phyloP scores from a whole-genome alignment of 1,284 basidiomycete genomes.

The Xerocomus amazonicus region DNA sequence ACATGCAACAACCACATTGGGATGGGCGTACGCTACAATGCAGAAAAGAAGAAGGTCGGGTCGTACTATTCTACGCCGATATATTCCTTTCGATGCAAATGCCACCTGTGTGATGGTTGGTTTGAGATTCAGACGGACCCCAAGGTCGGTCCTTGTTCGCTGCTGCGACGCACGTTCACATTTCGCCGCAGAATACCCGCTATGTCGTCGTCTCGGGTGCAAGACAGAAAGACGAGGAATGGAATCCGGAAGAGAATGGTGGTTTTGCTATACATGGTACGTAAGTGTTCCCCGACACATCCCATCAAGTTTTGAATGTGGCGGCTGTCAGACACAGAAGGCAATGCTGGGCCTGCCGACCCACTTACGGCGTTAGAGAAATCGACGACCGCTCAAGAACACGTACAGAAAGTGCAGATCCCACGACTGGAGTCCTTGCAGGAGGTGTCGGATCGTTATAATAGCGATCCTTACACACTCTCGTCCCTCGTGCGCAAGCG shows the following conservation, averaged over 20 bases:
- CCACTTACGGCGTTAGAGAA: slow-evolving; percentile 89
- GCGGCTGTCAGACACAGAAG: slow-evolving; percentile 60
- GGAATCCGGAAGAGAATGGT: slow-evolving; percentile 95
- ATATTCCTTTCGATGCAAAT: slow-evolving; percentile 94
- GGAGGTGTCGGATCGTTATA: slow-evolving; percentile 66
- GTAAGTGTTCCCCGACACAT: slow-evolving; percentile 11
- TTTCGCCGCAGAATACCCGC: slow-evolving; percentile 64
- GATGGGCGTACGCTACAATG: slow-evolving; percentile 97
- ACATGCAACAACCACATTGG: slow-evolving; percentile 93
- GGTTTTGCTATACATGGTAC: slow-evolving; percentile 85
- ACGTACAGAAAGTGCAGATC: slow-evolving; percentile 65
- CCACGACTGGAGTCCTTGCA: slow-evolving; percentile 80
- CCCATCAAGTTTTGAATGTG: background rate
- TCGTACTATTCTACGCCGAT: slow-evolving; percentile 94
- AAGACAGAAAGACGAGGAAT: slow-evolving; percentile 87
- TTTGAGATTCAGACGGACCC: slow-evolving; percentile 98
- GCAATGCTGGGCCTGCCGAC: slow-evolving; percentile 60
- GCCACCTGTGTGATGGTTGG: slow-evolving; percentile 88
- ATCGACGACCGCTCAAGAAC: slow-evolving; percentile 72
- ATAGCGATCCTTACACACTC: slow-evolving; percentile 80
- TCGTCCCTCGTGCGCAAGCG: slow-evolving; percentile 72
- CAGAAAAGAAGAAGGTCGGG: slow-evolving; percentile 97
- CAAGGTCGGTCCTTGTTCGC: slow-evolving; percentile 52
- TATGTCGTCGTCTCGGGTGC: slow-evolving; percentile 94
- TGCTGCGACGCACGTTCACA: background rate